Percentiles rank a stretch among this genome's conserved stretches.
Evolutionary conservation across 176 grass and related monocot species (phyloP).

Genomic region (Themeda triandra): DNA sequence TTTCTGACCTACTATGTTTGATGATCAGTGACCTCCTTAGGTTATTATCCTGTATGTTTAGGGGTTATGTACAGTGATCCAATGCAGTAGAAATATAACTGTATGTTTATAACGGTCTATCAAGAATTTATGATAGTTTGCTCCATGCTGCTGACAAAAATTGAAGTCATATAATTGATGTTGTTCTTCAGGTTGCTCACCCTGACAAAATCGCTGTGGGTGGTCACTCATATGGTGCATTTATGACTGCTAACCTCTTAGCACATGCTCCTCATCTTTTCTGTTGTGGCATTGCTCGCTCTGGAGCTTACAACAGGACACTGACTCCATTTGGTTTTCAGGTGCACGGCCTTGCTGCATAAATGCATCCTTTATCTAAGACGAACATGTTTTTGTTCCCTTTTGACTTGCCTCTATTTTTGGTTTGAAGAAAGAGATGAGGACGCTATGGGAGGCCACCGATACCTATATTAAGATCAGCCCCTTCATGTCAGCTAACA

Average conservation of each 20-base stretch:
- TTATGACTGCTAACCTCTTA: slow-evolving; percentile 82
- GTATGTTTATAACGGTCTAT: not conserved
- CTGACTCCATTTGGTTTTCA: slow-evolving; percentile 92
- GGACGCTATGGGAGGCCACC: slow-evolving; percentile 84
- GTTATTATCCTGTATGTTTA: not conserved
- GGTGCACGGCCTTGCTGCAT: slow-evolving; percentile 27
- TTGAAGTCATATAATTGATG: not conserved
- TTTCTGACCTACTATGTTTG: not conserved
- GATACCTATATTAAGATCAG: slow-evolving; percentile 81
- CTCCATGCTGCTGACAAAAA: not conserved
- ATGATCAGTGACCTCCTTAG: not conserved
- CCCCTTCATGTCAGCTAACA: slow-evolving; percentile 84
- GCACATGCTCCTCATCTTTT: slow-evolving; percentile 75
- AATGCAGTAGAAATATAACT: not conserved
- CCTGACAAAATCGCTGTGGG: slow-evolving; percentile 64
- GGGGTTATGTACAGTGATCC: not conserved
- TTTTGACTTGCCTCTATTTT: slow-evolving; percentile 15
- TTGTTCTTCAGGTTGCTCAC: slow-evolving; percentile 53
- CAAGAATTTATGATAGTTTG: not conserved
- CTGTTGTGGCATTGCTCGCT: slow-evolving; percentile 75
- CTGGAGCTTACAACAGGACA: slow-evolving; percentile 91
- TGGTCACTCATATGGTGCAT: slow-evolving; percentile 75
- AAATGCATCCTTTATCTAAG: not conserved
- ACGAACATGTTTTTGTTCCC: not conserved
- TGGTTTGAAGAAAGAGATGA: slow-evolving; percentile 58